phyloP scores from a whole-genome alignment of 306 rosid genomes.

The Prunus kanzakura region DNA sequence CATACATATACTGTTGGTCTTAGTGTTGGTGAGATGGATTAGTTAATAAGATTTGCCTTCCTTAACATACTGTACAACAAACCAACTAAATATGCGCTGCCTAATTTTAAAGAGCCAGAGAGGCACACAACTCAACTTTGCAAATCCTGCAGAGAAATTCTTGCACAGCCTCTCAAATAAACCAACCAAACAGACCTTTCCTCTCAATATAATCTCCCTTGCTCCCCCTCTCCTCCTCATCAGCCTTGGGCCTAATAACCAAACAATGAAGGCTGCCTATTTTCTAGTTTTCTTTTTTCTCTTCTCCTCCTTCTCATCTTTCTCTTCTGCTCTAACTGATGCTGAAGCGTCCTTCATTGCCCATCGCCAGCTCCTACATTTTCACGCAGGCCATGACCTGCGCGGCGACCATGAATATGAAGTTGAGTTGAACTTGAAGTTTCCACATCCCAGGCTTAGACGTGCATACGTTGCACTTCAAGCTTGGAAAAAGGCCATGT shows the following conservation, averaged over 20 bases:
- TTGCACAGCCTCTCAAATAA: constrained; percentile 21
- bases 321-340: constrained; percentile 21
- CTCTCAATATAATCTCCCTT: background rate
- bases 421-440: constrained; percentile 1
- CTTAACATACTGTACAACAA: background rate
- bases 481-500: constrained; percentile 28
- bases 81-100: background rate
- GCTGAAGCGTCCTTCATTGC: constrained; percentile 23
- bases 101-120: background rate
- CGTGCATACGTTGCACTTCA: constrained; percentile 35
- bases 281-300: background rate
- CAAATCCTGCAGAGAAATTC: constrained; percentile 1
- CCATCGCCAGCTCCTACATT: constrained; percentile 22
- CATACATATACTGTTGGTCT: background rate
- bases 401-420: constrained; percentile 1
- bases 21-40: background rate
- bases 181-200: background rate
- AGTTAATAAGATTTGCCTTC: too few species aligned
- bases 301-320: background rate
- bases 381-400: constrained; percentile 14
- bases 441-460: constrained; percentile 26
- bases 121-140: background rate
- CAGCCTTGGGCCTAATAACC: background rate
- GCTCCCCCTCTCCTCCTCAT: background rate
- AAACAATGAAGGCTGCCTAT: constrained; percentile 31